A percentile compares a stretch with the other conserved stretches of the same genome.
Evolutionary conservation across 768 basidiomycete species (phyloP).

Genomic region (Hydnomerulius pinastri): DNA sequence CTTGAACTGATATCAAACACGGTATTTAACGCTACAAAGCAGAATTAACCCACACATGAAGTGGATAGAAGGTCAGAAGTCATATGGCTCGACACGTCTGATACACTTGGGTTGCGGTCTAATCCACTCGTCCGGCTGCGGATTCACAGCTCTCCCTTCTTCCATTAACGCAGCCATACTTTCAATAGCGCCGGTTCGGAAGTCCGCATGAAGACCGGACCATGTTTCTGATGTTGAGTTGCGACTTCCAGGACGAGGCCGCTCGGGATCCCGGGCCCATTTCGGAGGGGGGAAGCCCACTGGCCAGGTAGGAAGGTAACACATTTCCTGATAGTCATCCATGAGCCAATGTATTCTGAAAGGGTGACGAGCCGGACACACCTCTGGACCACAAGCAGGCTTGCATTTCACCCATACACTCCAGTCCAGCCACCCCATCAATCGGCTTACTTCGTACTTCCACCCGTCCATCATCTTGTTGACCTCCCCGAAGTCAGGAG

Average conservation of each 20-base stretch:
- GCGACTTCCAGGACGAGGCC: not conserved
- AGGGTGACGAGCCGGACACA: slow-evolving; percentile 21
- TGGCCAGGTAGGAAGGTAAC: slow-evolving; percentile 19
- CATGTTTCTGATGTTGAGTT: not conserved
- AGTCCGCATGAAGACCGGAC: not conserved
- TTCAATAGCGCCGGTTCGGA: not conserved
- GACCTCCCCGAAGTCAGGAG: slow-evolving; percentile 1
- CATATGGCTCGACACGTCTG: slow-evolving; percentile 9
- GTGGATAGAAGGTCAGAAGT: not conserved
- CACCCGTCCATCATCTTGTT: slow-evolving; percentile 29
- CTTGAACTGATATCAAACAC: no score
- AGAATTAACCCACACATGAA: no score
- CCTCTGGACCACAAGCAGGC: slow-evolving; percentile 48
- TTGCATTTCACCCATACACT: slow-evolving; percentile 49
- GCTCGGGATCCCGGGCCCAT: not conserved
- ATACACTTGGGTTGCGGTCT: slow-evolving; percentile 25
- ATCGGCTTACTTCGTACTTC: slow-evolving; percentile 31
- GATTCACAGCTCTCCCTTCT: not conserved
- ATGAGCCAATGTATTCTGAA: not conserved
- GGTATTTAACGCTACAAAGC: no score
- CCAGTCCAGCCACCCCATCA: slow-evolving; percentile 59
- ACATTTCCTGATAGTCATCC: slow-evolving; percentile 11
- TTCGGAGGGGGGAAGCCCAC: not conserved
- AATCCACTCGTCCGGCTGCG: slow-evolving; percentile 16
- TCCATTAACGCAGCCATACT: not conserved